Conservation (phyloP, 169 alveolate species). For the Cytauxzoon felis region DNA sequence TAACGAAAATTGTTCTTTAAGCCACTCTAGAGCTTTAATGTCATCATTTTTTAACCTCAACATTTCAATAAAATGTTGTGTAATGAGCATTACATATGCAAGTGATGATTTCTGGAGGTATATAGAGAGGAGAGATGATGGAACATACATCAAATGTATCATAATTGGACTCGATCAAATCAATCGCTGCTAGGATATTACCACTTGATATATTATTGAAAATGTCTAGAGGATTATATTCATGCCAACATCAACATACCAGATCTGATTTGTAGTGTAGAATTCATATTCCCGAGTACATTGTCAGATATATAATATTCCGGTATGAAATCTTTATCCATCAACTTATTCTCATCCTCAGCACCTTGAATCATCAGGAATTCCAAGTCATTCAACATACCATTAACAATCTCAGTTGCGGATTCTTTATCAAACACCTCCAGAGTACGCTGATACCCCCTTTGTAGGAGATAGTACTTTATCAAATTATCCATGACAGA, state of each 20-base stretch:
- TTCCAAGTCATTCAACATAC: slow-evolving; percentile 1
- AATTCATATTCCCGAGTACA: slow-evolving; percentile 7
- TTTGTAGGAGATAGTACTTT: slow-evolving; percentile 16
- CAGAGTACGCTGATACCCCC: slow-evolving; percentile 41
- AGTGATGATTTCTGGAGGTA: slow-evolving; percentile 13
- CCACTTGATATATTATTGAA: slow-evolving; percentile 2
- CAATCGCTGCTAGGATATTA: neutral
- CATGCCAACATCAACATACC: too few species aligned
- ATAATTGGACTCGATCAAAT: neutral
- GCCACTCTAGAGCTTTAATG: slow-evolving; percentile 1
- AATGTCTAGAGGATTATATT: too few species aligned
- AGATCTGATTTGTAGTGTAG: slow-evolving; percentile 15
- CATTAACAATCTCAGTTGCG: too few species aligned
- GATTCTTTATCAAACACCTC: slow-evolving; percentile 43
- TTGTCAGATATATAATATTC: slow-evolving; percentile 18
- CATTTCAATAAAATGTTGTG: slow-evolving; percentile 18
- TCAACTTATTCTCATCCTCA: neutral
- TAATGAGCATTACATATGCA: slow-evolving; percentile 13
- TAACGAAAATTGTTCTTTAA: neutral
- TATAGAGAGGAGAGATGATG: too few species aligned
- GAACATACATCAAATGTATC: too few species aligned
- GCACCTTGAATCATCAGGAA: slow-evolving; percentile 9
- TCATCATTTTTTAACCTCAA: slow-evolving; percentile 3
- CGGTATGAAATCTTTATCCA: neutral
- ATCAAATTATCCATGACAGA: slow-evolving; percentile 9